Conservation (phyloP, 1,139 yeast species). For the Suhomyces choctaworum region DNA sequence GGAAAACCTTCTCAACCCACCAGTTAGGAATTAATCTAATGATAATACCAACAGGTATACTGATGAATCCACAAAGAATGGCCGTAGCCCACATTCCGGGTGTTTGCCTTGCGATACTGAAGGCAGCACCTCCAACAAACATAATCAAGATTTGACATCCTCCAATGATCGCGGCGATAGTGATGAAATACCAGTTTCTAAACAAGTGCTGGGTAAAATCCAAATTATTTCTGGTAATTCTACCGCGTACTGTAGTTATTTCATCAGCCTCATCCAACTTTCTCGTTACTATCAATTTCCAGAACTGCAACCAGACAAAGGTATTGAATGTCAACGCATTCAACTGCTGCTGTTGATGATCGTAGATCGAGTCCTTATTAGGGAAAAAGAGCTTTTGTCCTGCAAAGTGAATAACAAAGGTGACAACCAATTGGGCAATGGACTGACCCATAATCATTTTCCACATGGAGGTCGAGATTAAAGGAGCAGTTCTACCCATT, state of each 20-base stretch:
- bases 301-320: constrained; percentile 96
- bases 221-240: constrained; percentile 61
- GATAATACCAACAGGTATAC: constrained; percentile 76
- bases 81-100: constrained; percentile 91
- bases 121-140: constrained; percentile 98
- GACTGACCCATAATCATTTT: constrained; percentile 95
- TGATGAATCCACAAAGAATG: constrained; percentile 74
- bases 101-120: constrained; percentile 75
- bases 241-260: constrained; percentile 52
- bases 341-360: constrained; percentile 57
- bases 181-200: constrained; percentile 79
- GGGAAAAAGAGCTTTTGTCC: constrained; percentile 65
- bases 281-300: constrained; percentile 88
- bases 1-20: constrained; percentile 71
- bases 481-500: constrained; percentile 75
- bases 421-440: constrained; percentile 68
- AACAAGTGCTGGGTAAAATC: constrained; percentile 81
- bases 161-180: constrained; percentile 70
- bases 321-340: constrained; percentile 90
- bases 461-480: constrained; percentile 94
- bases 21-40: constrained; percentile 82
- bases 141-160: constrained; percentile 85
- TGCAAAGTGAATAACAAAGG: constrained; percentile 78
- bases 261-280: constrained; percentile 89
- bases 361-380: constrained; percentile 26